phyloP scores from a whole-genome alignment of 2,329 filamentous ascomycete genomes.

The Colletotrichum higginsianum region DNA sequence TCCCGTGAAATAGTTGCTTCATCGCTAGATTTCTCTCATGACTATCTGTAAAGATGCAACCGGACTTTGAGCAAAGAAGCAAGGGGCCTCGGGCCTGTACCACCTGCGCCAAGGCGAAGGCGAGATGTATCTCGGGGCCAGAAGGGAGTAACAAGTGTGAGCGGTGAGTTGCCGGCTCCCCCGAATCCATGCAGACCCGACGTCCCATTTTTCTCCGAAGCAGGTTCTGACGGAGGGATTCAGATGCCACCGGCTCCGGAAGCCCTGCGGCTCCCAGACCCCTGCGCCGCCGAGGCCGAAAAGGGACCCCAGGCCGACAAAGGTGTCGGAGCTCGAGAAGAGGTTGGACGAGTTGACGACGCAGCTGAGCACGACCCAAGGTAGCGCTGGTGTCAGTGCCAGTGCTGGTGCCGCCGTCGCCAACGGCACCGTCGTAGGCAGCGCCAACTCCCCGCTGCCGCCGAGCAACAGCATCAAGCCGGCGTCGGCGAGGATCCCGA shows the following conservation, averaged over 20 bases:
- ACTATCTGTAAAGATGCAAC: conserved; percentile 1
- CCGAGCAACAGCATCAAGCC: conserved; percentile 32
- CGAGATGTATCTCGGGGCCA: conserved; percentile 62
- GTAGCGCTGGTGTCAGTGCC: conserved; percentile 8
- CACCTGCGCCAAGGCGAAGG: conserved; percentile 68
- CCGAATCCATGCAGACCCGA: not conserved
- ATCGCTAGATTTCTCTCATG: not conserved
- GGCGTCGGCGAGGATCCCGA: conserved; percentile 33
- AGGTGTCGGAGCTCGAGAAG: conserved; percentile 66
- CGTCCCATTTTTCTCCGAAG: not conserved
- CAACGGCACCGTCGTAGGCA: conserved; percentile 26
- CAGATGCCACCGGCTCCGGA: conserved; percentile 64
- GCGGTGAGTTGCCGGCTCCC: conserved; percentile 54
- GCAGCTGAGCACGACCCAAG: conserved; percentile 53
- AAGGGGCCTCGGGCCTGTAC: conserved; percentile 65
- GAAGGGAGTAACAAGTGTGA: conserved; percentile 60
- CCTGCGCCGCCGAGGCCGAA: conserved; percentile 64
- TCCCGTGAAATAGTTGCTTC: not conserved
- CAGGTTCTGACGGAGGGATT: not conserved
- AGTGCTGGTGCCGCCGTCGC: conserved; percentile 3
- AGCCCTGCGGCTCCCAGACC: conserved; percentile 62
- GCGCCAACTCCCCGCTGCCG: conserved; percentile 28
- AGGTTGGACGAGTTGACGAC: conserved; percentile 65
- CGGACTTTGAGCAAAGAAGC: conserved; percentile 39
- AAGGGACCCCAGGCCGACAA: conserved; percentile 62